Percentiles rank a stretch among this genome's conserved stretches.
Conservation (phyloP, 2,329 filamentous ascomycete species). For the Blastomyces emzantsi region DNA sequence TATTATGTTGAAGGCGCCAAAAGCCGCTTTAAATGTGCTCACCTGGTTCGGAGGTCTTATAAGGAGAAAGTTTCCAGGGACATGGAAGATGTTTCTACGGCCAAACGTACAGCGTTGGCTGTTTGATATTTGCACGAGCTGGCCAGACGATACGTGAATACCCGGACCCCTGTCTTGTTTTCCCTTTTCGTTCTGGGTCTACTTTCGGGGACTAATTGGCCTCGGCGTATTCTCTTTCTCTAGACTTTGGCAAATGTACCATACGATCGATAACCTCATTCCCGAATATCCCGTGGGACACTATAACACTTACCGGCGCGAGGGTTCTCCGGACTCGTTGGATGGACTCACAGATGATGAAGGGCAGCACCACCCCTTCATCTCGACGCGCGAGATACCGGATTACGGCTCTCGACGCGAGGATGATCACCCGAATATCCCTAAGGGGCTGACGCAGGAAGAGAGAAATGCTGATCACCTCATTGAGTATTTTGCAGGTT, state of each 20-base stretch:
- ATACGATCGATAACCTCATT: constrained; percentile 23
- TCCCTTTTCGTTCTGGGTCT: not conserved
- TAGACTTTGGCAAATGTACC: constrained; percentile 23
- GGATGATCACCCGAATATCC: constrained; percentile 19
- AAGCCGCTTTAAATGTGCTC: constrained; percentile 27
- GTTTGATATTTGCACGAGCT: constrained; percentile 18
- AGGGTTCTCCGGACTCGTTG: constrained; percentile 17
- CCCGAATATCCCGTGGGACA: constrained; percentile 14
- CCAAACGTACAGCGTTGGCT: constrained; percentile 32
- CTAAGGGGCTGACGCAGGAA: constrained; percentile 21
- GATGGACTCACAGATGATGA: constrained; percentile 20
- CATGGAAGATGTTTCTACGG: constrained; percentile 32
- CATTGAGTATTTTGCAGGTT: constrained; percentile 33
- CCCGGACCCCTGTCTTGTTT: not conserved
- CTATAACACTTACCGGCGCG: constrained; percentile 11
- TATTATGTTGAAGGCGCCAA: constrained; percentile 26
- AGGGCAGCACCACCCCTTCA: constrained; percentile 21
- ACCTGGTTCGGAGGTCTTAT: constrained; percentile 27
- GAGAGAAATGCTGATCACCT: constrained; percentile 30
- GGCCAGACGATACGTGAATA: constrained; percentile 19
- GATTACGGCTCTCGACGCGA: constrained; percentile 25
- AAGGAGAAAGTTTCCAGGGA: constrained; percentile 21
- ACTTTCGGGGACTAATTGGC: not conserved
- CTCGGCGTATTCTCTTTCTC: not conserved
- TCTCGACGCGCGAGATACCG: constrained; percentile 24